Percentiles rank a stretch among this genome's conserved stretches.
Conservation (phyloP, 2,329 filamentous ascomycete species). For the Fusarium tupiense region DNA sequence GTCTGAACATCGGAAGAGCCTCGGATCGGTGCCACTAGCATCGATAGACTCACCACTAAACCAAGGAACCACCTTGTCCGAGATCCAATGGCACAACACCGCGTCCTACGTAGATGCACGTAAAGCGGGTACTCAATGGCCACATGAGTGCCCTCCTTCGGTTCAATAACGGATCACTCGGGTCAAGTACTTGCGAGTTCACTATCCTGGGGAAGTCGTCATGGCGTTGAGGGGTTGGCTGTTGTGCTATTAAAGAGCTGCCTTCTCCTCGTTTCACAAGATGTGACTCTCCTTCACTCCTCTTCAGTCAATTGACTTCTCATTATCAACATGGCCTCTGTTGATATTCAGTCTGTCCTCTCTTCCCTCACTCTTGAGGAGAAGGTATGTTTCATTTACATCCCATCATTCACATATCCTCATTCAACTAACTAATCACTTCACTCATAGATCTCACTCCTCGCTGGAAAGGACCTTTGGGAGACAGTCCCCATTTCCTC, state of each 20-base stretch:
- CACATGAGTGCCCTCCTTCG: conserved; percentile 32
- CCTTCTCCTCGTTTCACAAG: conserved; percentile 16
- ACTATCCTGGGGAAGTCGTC: conserved; percentile 2
- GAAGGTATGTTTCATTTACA: conserved; percentile 37
- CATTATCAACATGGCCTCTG: conserved; percentile 36
- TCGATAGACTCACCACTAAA: conserved; percentile 5
- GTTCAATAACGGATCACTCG: conserved; percentile 32
- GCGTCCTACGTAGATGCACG: conserved; percentile 18
- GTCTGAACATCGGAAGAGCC: conserved; percentile 28
- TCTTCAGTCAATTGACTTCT: conserved; percentile 10
- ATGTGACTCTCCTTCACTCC: conserved; percentile 13
- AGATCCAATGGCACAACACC: conserved; percentile 36
- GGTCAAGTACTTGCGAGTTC: conserved; percentile 2
- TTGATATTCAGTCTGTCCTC: conserved; percentile 43
- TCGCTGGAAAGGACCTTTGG: conserved; percentile 42
- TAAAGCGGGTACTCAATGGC: conserved; percentile 34
- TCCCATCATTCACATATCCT: not conserved
- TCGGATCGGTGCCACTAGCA: conserved; percentile 14
- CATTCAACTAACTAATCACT: not conserved
- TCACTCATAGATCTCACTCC: conserved; percentile 34
- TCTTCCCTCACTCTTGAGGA: conserved; percentile 46
- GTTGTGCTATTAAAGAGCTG: conserved; percentile 36
- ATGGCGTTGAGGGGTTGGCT: conserved; percentile 17
- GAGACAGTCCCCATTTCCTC: conserved; percentile 39
- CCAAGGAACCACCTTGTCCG: conserved; percentile 19